Percentiles rank a stretch among this genome's conserved stretches.
These are phyloP conservation scores for Plasmopara halstedii DNA, from an alignment of 352 stramenopile species.

Conservation along the genomic window DNA sequence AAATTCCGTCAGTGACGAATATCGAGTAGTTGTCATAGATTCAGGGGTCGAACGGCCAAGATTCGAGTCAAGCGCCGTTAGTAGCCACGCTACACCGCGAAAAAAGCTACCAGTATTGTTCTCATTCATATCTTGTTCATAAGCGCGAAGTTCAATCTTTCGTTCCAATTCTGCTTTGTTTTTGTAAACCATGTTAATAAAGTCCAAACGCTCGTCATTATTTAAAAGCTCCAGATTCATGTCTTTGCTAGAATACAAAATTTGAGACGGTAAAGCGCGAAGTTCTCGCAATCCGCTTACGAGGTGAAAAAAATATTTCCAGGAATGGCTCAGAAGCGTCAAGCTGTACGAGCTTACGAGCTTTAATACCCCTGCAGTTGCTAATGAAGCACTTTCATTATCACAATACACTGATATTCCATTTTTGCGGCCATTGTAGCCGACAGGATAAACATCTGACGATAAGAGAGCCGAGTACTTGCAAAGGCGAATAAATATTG, in stretches of 20 bases:
- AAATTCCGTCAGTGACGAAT: conserved; percentile 20
- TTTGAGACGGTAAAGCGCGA: conserved; percentile 37
- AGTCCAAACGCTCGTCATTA: conserved; percentile 37
- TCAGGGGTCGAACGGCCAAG: conserved; percentile 15
- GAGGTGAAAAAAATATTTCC: conserved; percentile 59
- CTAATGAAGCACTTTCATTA: conserved; percentile 62
- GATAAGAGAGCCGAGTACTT: conserved; percentile 56
- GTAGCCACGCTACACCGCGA: conserved; percentile 62
- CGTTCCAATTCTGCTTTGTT: conserved; percentile 51
- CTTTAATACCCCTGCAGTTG: conserved; percentile 63
- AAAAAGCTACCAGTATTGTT: conserved; percentile 43
- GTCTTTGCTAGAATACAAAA: conserved; percentile 32
- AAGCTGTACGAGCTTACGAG: conserved; percentile 51
- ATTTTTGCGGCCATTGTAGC: conserved; percentile 54
- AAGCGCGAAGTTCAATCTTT: conserved; percentile 33
- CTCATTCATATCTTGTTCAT: conserved; percentile 18
- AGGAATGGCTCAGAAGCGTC: conserved; percentile 42
- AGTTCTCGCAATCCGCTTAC: conserved; percentile 58
- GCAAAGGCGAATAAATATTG: conserved; percentile 48
- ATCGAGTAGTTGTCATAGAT: conserved; percentile 8
- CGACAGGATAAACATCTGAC: conserved; percentile 48
- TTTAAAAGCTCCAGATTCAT: conserved; percentile 34
- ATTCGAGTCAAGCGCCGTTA: conserved; percentile 57
- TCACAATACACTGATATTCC: conserved; percentile 51
- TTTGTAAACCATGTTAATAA: conserved; percentile 46